Evolutionary conservation across 2,329 filamentous ascomycete species (phyloP).

Genomic region (Nigrograna mackinnonii): DNA sequence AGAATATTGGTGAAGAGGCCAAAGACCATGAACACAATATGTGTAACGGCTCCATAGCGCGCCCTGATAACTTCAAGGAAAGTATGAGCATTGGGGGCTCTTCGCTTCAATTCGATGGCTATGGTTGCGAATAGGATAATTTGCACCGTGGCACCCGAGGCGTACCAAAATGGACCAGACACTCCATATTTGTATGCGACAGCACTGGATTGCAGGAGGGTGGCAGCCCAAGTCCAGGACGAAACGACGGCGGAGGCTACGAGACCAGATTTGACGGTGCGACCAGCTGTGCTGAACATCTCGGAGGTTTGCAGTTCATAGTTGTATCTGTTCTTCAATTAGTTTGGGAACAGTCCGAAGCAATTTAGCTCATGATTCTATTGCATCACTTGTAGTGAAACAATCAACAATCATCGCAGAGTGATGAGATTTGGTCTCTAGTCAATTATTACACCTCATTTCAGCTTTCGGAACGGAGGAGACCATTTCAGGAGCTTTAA

Average conservation of each 20-base stretch:
- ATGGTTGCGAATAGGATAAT: slow-evolving; percentile 89
- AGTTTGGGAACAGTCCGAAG: too few species aligned
- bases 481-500: too few species aligned
- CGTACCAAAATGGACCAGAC: slow-evolving; percentile 69
- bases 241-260: slow-evolving; percentile 90
- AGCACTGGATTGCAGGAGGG: slow-evolving; percentile 76
- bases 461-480: too few species aligned
- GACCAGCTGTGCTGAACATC: slow-evolving; percentile 87
- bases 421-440: neutral
- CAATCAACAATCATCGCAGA: too few species aligned
- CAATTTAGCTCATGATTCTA: too few species aligned
- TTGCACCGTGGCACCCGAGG: slow-evolving; percentile 52
- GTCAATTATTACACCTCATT: too few species aligned
- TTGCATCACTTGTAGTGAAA: too few species aligned
- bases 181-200: slow-evolving; percentile 81
- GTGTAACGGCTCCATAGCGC: slow-evolving; percentile 73
- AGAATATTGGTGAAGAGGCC: slow-evolving; percentile 81
- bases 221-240: slow-evolving; percentile 92
- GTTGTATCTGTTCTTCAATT: slow-evolving; percentile 63
- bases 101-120: slow-evolving; percentile 85
- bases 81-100: slow-evolving; percentile 83
- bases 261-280: slow-evolving; percentile 86
- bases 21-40: slow-evolving; percentile 80
- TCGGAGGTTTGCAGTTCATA: slow-evolving; percentile 86
- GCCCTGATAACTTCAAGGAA: slow-evolving; percentile 84